Base-by-base conservation (phyloP, 805 yeast genomes). In the Candida caryicola region DNA sequence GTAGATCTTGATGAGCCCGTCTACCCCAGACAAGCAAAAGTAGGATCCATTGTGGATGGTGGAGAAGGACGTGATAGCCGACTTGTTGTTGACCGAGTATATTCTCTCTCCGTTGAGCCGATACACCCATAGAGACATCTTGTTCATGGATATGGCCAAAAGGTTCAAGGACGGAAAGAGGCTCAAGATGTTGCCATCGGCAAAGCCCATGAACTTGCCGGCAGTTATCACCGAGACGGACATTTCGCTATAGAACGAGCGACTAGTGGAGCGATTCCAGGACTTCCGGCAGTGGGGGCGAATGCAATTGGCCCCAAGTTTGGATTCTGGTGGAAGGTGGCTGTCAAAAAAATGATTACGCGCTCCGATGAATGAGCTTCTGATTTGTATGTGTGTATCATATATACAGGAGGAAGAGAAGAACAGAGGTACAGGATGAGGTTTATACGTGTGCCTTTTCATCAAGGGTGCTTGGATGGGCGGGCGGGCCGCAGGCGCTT, bases 151-250 rank as follows among this genome's bases (percentile, higher is more conserved):
- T 2, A 79, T 52, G 5, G 79, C 73, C 23, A 82, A 45, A 23
- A 77, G 63, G 44, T 75, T 75, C 68, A 77, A 71, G 7, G 71
- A 60, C 2, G 82, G 82, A 49, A 80, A 76, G 69, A 74, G 70
- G 29, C 64, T 60, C 33, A 68, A 44, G 41, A 64, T 52, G 37
- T 59, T 62, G 1, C 71, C 71, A 41, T 68, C 73, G 27, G 64
- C 51, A 28, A 54, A 45, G 3, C 60, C 62, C 36, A 47, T 34
- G 39, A 47, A 47, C 41, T 47, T 47, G 31, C 36, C 33, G 26
- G 32, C 16, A 1, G 40, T 25, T 15, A 40, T 23, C 18, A 35
- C 26, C n/a, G 38, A 21, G n/a, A 34, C 7, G 23, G 25, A 21
- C 25, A 21, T 21, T 7, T 7, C 10, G 25, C 7, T 7, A 21